These are phyloP conservation scores for Paramecium bursaria DNA, from an alignment of 73 alveolate species.

Conservation along the genomic window DNA sequence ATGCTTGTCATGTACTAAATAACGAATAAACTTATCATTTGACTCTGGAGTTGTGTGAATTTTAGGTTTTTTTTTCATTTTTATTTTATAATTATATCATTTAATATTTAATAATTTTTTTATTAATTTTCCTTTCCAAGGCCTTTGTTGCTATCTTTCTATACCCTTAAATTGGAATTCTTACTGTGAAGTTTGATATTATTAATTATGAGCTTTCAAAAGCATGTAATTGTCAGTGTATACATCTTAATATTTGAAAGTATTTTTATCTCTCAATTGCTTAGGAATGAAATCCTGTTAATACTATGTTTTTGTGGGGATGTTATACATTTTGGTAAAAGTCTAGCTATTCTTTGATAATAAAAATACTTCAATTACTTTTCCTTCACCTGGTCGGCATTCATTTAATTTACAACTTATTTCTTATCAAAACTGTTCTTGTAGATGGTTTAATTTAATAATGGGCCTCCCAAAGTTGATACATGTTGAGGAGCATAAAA, in stretches of 20 bases:
- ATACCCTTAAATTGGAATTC: neutral
- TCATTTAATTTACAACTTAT: conserved; percentile 21
- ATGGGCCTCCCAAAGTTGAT: neutral
- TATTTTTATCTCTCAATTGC: neutral
- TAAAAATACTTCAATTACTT: conserved; percentile 6
- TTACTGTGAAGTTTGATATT: neutral
- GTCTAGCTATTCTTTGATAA: conserved; percentile 9
- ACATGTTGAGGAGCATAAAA: conserved; percentile 48
- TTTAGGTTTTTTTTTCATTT: too few relatives aligned
- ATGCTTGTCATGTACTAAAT: too few relatives aligned
- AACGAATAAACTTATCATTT: too few relatives aligned
- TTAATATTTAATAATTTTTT: conserved; percentile 44
- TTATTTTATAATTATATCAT: neutral
- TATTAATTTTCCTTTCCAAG: conserved; percentile 58
- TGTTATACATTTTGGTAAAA: conserved; percentile 4
- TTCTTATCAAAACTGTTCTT: conserved; percentile 15
- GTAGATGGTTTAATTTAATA: conserved; percentile 12
- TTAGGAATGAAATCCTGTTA: neutral
- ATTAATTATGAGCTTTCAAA: neutral
- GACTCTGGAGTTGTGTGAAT: too few relatives aligned
- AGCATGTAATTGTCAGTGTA: too few relatives aligned
- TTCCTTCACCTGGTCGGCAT: conserved; percentile 12
- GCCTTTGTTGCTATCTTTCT: neutral
- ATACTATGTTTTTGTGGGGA: neutral
- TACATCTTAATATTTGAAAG: neutral